phyloP scores from a whole-genome alignment of 768 basidiomycete species.

The Termitomyces sp. region DNA sequence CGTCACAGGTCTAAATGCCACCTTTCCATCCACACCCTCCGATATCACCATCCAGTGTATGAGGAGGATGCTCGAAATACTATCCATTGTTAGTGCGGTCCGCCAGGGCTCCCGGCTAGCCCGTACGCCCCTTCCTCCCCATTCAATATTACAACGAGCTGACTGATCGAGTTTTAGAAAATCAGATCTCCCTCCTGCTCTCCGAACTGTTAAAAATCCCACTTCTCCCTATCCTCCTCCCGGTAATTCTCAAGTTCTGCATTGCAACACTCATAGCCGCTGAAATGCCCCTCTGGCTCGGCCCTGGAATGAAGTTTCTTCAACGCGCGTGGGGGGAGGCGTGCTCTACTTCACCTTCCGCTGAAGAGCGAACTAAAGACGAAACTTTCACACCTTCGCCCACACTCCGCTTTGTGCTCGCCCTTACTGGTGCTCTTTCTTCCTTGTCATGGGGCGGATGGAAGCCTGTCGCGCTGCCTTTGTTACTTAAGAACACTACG shows the following conservation, averaged over 20 bases:
- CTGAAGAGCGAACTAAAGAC: slow-evolving; percentile 1
- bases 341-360: background rate
- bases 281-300: slow-evolving; percentile 48
- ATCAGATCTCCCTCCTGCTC: slow-evolving; percentile 32
- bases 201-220: slow-evolving; percentile 26
- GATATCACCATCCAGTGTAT: slow-evolving; percentile 32
- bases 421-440: slow-evolving; percentile 57
- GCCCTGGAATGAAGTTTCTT: slow-evolving; percentile 53
- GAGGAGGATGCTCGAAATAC: slow-evolving; percentile 52
- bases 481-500: slow-evolving; percentile 46
- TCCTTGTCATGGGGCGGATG: slow-evolving; percentile 75
- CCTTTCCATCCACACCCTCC: slow-evolving; percentile 10
- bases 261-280: slow-evolving; percentile 37
- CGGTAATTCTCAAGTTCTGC: slow-evolving; percentile 35
- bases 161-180: slow-evolving; percentile 18
- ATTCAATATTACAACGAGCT: background rate
- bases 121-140: slow-evolving; percentile 35
- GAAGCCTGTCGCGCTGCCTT: slow-evolving; percentile 64
- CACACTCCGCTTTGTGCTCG: slow-evolving; percentile 39
- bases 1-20: slow-evolving; percentile 16
- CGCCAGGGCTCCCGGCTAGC: slow-evolving; percentile 69
- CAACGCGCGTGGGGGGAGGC: slow-evolving; percentile 42
- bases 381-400: background rate
- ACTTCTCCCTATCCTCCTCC: slow-evolving; percentile 23
- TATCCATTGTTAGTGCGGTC: slow-evolving; percentile 55